Evolutionary conservation across 306 rosid species (phyloP).

Genomic region (Cucumis melo): DNA sequence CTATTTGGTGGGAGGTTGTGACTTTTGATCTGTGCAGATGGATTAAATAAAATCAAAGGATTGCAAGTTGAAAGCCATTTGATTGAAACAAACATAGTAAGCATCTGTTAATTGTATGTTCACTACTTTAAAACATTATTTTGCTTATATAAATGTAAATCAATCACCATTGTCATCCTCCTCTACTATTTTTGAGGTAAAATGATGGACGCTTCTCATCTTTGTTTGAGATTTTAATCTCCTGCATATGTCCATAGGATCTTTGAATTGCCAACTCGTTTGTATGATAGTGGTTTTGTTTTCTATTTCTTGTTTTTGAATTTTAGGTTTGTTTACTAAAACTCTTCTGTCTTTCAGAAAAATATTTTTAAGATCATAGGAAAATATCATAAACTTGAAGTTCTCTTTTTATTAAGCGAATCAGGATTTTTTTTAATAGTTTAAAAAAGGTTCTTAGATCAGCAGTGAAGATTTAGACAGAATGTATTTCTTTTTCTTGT

Average conservation of each 20-base stretch:
- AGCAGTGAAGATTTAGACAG: not conserved
- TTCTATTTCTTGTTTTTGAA: not conserved
- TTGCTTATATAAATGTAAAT: not conserved
- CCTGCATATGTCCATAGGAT: not conserved
- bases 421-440: not conserved
- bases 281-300: not conserved
- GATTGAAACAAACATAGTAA: constrained; percentile 76
- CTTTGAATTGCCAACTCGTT: not conserved
- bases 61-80: constrained; percentile 29
- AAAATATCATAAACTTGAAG: not conserved
- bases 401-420: not conserved
- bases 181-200: not conserved
- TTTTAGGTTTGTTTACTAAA: not conserved
- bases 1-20: not conserved
- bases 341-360: not conserved
- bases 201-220: not conserved
- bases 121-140: not conserved
- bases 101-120: constrained; percentile 1
- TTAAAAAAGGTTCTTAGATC: not conserved
- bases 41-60: constrained; percentile 45
- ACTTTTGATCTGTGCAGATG: constrained; percentile 25
- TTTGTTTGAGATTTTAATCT: not conserved
- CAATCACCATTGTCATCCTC: too few relatives aligned
- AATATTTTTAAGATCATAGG: not conserved
- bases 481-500: not conserved